Percentiles rank a stretch among this genome's conserved stretches.
Evolutionary conservation across 2,329 filamentous ascomycete genomes (phyloP).

Genomic region (Nemania diffusa): DNA sequence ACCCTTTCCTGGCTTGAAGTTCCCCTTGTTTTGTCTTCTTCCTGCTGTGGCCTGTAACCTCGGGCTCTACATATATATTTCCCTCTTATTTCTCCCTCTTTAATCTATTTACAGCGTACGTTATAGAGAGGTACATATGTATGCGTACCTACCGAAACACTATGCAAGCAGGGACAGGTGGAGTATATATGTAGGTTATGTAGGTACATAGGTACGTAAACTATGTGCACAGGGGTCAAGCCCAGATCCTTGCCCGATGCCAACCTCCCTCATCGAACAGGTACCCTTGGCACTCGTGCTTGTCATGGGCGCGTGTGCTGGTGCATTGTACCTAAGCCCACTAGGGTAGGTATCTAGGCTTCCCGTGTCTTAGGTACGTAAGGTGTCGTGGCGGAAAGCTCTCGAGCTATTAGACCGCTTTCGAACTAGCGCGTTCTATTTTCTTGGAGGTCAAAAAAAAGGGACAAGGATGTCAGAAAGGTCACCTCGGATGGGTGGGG

Average conservation of each 20-base stretch:
- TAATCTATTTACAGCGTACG: too few species aligned
- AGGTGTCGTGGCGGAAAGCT: neutral
- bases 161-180: conserved; percentile 10
- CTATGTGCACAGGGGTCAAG: neutral
- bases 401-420: conserved; percentile 11
- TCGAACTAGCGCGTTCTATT: neutral
- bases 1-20: too few species aligned
- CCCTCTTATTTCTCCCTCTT: too few species aligned
- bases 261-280: conserved; percentile 5
- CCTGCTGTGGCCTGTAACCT: too few species aligned
- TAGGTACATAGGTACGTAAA: neutral
- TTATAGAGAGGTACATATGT: too few species aligned
- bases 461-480: conserved; percentile 13
- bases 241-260: neutral
- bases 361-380: conserved; percentile 20
- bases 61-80: too few species aligned
- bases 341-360: conserved; percentile 19
- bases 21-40: neutral
- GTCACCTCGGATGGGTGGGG: conserved; percentile 6
- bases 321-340: neutral
- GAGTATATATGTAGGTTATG: neutral
- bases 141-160: too few species aligned
- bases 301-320: conserved; percentile 17
- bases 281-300: conserved; percentile 18
- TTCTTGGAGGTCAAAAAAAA: conserved; percentile 7